phyloP scores from a whole-genome alignment of 2,329 filamentous ascomycete genomes.

The Neonectria hederae region DNA sequence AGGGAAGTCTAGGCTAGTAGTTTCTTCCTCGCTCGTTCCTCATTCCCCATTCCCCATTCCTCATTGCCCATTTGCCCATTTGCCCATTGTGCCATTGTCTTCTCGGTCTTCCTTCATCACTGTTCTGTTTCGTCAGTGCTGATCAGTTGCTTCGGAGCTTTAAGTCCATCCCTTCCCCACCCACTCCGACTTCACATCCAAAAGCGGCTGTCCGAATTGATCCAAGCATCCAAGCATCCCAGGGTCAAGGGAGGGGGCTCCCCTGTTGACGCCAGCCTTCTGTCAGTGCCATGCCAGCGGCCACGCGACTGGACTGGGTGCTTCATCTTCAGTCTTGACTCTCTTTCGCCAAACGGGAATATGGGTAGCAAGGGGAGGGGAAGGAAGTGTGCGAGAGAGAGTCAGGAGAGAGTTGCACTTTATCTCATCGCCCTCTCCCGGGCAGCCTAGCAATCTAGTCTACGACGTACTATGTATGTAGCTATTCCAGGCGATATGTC shows the following conservation, averaged over 20 bases:
- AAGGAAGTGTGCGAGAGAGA: background rate
- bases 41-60: background rate
- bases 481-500: background rate
- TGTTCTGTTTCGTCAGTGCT: background rate
- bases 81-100: background rate
- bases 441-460: background rate
- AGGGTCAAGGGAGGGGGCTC: slow-evolving; percentile 2
- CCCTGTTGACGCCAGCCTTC: slow-evolving; percentile 12
- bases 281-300: slow-evolving; percentile 41
- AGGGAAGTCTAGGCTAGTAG: background rate
- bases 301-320: slow-evolving; percentile 32
- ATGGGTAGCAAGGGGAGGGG: background rate
- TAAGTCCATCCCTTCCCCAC: background rate
- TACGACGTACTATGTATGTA: no score
- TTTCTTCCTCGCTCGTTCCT: background rate
- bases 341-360: background rate
- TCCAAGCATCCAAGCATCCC: background rate
- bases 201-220: slow-evolving; percentile 4
- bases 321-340: background rate
- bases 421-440: no score
- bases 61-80: background rate
- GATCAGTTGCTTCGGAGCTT: background rate
- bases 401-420: background rate
- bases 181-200: slow-evolving; percentile 5
- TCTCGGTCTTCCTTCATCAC: background rate